These are phyloP conservation scores for Colletotrichum ledebouriae DNA, from an alignment of 2,329 filamentous ascomycete species.

Conservation along the genomic window DNA sequence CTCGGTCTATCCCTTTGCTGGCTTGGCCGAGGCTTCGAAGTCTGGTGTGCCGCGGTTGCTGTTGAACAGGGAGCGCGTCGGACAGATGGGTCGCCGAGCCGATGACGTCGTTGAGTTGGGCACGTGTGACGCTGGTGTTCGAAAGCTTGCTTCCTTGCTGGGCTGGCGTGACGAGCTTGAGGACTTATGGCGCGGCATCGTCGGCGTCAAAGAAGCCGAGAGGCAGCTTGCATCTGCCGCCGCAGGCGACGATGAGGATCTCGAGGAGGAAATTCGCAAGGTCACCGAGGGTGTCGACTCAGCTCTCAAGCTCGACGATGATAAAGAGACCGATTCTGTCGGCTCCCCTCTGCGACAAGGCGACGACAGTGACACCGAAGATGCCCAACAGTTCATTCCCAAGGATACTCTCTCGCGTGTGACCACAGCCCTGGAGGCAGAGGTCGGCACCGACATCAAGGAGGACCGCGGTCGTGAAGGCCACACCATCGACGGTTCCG, in stretches of 20 bases:
- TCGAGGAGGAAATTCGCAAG: slow-evolving; percentile 61
- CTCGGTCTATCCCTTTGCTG: slow-evolving; percentile 89
- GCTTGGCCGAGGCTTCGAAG: slow-evolving; percentile 75
- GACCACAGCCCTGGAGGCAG: slow-evolving; percentile 16
- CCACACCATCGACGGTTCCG: slow-evolving; percentile 13
- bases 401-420: slow-evolving; percentile 7
- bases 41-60: slow-evolving; percentile 80
- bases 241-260: slow-evolving; percentile 50
- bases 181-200: slow-evolving; percentile 76
- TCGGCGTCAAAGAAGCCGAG: slow-evolving; percentile 71
- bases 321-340: slow-evolving; percentile 36
- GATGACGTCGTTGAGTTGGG: slow-evolving; percentile 90
- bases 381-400: slow-evolving; percentile 1
- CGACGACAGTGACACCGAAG: slow-evolving; percentile 10
- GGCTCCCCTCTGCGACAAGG: neutral
- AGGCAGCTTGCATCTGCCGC: slow-evolving; percentile 57
- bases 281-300: slow-evolving; percentile 54
- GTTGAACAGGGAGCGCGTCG: slow-evolving; percentile 89
- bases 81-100: slow-evolving; percentile 78
- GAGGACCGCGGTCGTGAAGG: slow-evolving; percentile 39
- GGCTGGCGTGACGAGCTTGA: slow-evolving; percentile 92
- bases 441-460: slow-evolving; percentile 37
- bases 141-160: slow-evolving; percentile 81
- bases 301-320: slow-evolving; percentile 50
- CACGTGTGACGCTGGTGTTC: slow-evolving; percentile 86